phyloP scores from a whole-genome alignment of 78 protist genomes.

The Dictyostelium purpureum region DNA sequence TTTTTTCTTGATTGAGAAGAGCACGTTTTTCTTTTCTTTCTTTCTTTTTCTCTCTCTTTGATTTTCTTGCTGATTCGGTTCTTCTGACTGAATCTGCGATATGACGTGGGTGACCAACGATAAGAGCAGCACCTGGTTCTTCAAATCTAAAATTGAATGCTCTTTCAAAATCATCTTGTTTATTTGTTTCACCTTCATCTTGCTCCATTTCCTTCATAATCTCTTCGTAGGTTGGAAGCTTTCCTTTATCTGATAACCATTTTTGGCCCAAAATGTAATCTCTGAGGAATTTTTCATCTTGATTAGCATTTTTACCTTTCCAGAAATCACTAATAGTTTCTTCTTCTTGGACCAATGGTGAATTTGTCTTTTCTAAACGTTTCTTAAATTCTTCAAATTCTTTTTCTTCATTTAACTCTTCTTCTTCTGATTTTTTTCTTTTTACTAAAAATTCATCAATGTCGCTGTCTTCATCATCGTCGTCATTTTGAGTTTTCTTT shows the following conservation, averaged over 20 bases:
- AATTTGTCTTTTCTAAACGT: neutral
- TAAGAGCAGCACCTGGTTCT: conserved; percentile 52
- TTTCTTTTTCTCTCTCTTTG: conserved; percentile 7
- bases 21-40: conserved; percentile 32
- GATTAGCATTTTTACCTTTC: conserved; percentile 1
- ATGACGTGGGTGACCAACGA: conserved; percentile 34
- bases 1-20: conserved; percentile 24
- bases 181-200: conserved; percentile 26
- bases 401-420: conserved; percentile 22
- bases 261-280: conserved; percentile 75
- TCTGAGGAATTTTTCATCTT: conserved; percentile 60
- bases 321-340: conserved; percentile 21
- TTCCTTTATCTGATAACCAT: conserved; percentile 59
- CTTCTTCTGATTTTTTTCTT: conserved; percentile 22
- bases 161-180: conserved; percentile 47
- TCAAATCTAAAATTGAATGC: conserved; percentile 50
- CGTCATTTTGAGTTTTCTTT: neutral
- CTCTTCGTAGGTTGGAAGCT: conserved; percentile 59
- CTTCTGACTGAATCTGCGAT: conserved; percentile 42
- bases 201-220: conserved; percentile 49
- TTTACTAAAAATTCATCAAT: neutral
- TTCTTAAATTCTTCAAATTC: conserved; percentile 50
- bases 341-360: neutral
- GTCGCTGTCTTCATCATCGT: neutral
- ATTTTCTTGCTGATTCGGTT: neutral